Evolutionary conservation across 345 rosid species (phyloP), one percentile per base, ranked within the genome.

Genomic region (Rhodamnia argentea): DNA sequence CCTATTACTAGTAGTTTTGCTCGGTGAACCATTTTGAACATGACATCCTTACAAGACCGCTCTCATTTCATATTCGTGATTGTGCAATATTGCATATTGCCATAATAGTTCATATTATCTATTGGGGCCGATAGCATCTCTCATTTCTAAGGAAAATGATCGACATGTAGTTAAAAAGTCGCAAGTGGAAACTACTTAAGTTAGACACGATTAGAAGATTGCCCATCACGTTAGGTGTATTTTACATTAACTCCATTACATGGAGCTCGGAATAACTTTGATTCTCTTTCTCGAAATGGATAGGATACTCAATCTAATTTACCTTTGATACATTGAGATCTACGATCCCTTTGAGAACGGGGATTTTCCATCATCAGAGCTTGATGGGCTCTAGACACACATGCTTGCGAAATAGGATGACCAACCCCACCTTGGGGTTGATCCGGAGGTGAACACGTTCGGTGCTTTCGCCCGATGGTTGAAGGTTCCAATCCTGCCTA

Each of bases 261-360:
- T 70, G 23, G 3, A 18, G 3, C 7, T 70, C 7, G 1, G 32
- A 70, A 11, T 7, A 70, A 13, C 9, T 18, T 3, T 1, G 16
- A 9, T 32, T 32, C 16, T 0, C 47, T 16, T 16, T 64, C 4
- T 55, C 9, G 0, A 0, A 18, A 64, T 0, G 20, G 0, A 64
- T 64, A 7, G 6, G 23, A 15, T n/a, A n/a, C n/a, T 64, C 10
- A 32, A 9, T 55, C 23, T 56, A 11, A 32, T 8, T 16, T 64
- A n/a, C 6, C 44, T 20, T 16, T 64, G 42, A 32, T 64, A 16
- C 6, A 5, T 7, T 4, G 13, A 23, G 1, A 64, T 50, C 12
- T 10, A 50, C 10, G 20, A 32, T 29, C 6, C 40, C 29, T 15
- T 62, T 27, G 14, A 29, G 40, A 16, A 64, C 37, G 76, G 29